Percentiles rank a stretch among this genome's conserved stretches.
Conservation (phyloP, 148 eudicot genomes). For the Gaultheria prostrata region DNA sequence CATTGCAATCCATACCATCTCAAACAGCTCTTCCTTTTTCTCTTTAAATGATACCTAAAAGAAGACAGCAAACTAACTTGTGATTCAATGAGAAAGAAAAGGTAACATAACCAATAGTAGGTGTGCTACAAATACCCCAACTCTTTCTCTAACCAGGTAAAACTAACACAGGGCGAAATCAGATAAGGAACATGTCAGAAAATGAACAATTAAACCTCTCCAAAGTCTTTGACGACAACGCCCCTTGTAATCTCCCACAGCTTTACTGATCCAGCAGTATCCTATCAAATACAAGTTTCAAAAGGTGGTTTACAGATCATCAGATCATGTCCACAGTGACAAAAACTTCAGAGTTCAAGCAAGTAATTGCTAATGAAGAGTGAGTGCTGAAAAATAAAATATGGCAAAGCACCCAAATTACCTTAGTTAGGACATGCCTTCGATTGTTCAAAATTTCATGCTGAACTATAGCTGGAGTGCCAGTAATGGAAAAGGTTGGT, state of each 20-base stretch:
- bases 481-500: slow-evolving; percentile 64
- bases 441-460: slow-evolving; percentile 89
- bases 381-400: neutral
- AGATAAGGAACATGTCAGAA: neutral
- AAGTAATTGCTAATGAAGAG: neutral
- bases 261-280: slow-evolving; percentile 86
- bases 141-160: neutral
- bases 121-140: neutral
- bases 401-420: slow-evolving; percentile 24
- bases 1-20: slow-evolving; percentile 61
- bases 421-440: slow-evolving; percentile 96
- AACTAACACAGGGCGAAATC: neutral
- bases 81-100: slow-evolving; percentile 8
- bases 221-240: slow-evolving; percentile 67
- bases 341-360: neutral
- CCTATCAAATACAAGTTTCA: slow-evolving; percentile 41
- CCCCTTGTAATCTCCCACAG: slow-evolving; percentile 97
- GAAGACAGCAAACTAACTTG: slow-evolving; percentile 10
- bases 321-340: slow-evolving; percentile 15
- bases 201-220: slow-evolving; percentile 49
- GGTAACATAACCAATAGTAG: neutral
- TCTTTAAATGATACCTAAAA: slow-evolving; percentile 83
- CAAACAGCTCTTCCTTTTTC: slow-evolving; percentile 84
- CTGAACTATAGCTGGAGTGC: slow-evolving; percentile 81
- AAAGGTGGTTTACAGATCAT: slow-evolving; percentile 1